Conservation (phyloP, 805 yeast species). For the Yarrowia sp. region DNA sequence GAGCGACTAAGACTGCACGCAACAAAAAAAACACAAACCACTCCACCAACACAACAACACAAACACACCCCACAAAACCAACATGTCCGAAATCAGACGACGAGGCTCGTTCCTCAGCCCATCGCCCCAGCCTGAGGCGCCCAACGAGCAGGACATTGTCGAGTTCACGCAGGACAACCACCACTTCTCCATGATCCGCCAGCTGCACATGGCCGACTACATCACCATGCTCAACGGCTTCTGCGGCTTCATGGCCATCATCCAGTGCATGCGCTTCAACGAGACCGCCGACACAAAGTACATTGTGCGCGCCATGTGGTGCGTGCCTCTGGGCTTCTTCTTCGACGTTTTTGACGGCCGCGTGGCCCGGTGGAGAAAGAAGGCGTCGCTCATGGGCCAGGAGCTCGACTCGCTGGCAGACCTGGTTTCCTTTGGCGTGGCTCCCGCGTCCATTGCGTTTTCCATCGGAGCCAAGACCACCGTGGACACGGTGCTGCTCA, state of each 20-base stretch:
- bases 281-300: slow-evolving; percentile 58
- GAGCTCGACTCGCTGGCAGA: slow-evolving; percentile 97
- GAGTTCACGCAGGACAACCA: slow-evolving; percentile 79
- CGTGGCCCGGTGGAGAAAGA: slow-evolving; percentile 91
- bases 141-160: slow-evolving; percentile 51
- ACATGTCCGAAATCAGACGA: slow-evolving; percentile 23
- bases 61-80: not conserved
- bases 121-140: slow-evolving; percentile 34
- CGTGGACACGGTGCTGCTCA: slow-evolving; percentile 68
- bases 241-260: slow-evolving; percentile 86
- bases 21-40: not conserved
- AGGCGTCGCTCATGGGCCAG: slow-evolving; percentile 92
- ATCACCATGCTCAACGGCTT: slow-evolving; percentile 93
- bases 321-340: slow-evolving; percentile 85
- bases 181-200: slow-evolving; percentile 74
- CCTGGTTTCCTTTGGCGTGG: slow-evolving; percentile 89
- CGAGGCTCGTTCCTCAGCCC: slow-evolving; percentile 27
- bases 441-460: slow-evolving; percentile 91
- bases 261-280: slow-evolving; percentile 80
- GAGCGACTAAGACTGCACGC: too few species aligned
- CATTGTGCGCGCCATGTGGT: slow-evolving; percentile 82
- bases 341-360: slow-evolving; percentile 97
- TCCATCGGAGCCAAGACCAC: slow-evolving; percentile 86
- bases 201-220: slow-evolving; percentile 90
- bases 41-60: not conserved